These are phyloP conservation scores for Heterococcus sp. DNA, from an alignment of 108 stramenopile genomes.

Conservation along the genomic window DNA sequence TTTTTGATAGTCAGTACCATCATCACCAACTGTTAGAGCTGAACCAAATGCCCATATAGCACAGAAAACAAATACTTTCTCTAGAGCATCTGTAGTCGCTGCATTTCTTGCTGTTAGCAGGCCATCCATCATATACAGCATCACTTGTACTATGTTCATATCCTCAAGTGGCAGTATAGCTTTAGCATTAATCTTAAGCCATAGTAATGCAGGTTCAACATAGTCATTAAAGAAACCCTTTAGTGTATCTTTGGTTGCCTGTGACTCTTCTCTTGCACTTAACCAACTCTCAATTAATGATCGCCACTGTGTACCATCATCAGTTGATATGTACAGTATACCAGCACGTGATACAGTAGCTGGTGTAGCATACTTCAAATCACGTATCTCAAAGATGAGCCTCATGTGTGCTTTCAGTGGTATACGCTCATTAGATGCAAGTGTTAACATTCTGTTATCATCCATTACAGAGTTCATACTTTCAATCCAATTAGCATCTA, in stretches of 20 bases:
- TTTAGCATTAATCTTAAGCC: slow-evolving; percentile 54
- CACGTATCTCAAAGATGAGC: slow-evolving; percentile 78
- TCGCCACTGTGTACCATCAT: slow-evolving; percentile 74
- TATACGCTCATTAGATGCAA: slow-evolving; percentile 79
- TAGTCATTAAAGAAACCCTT: slow-evolving; percentile 55
- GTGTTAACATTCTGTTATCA: slow-evolving; percentile 78
- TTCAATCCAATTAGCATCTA: slow-evolving; percentile 81
- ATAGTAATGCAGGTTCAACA: slow-evolving; percentile 49
- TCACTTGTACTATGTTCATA: slow-evolving; percentile 56
- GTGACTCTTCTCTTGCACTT: slow-evolving; percentile 27
- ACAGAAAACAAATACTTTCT: slow-evolving; percentile 70
- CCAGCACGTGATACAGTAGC: slow-evolving; percentile 77
- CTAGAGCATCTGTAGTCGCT: slow-evolving; percentile 49
- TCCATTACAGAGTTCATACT: slow-evolving; percentile 81
- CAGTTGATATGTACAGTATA: slow-evolving; percentile 74
- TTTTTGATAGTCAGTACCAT: slow-evolving; percentile 72
- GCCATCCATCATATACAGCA: slow-evolving; percentile 72
- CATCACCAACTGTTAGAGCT: slow-evolving; percentile 60
- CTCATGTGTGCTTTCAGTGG: slow-evolving; percentile 75
- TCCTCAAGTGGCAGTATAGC: slow-evolving; percentile 65
- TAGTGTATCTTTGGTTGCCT: slow-evolving; percentile 27
- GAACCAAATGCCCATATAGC: slow-evolving; percentile 74
- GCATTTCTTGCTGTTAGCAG: slow-evolving; percentile 58
- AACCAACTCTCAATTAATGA: slow-evolving; percentile 72
- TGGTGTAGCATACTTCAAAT: slow-evolving; percentile 74